Base-by-base conservation (phyloP, 192 early-diverging fungal species). In the Coemansia biformis region DNA sequence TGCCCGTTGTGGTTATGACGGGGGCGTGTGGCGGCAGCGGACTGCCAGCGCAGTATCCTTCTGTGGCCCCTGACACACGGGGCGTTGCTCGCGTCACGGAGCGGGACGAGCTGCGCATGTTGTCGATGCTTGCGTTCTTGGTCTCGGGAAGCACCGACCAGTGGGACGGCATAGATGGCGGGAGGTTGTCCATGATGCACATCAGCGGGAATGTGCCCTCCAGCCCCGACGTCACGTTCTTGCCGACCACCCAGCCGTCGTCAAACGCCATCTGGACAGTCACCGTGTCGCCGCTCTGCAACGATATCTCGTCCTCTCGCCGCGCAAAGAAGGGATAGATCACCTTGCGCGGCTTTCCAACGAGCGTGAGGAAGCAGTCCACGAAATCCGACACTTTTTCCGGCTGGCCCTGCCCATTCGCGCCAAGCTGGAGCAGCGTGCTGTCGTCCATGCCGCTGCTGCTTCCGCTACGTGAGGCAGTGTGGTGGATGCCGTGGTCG, bases 181-280 rank as follows among this genome's bases (percentile, higher is more conserved):
- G 58, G 28, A 70, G 32, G 38, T 44, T 48, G 1, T 56, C 64
- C 36, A 68, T 74, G 1, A 92, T 78, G 51, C 91, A 93, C 23
- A 87, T 86, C 4, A 88, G 48, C 10, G 91, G 91, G 80, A 93
- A 93, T 0, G 86, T 87, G 12, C 91, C 91, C 42, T 83, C 80
- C 30, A 59, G 30, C 1, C 80, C 77, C 3, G 87, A 86, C 34
- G 73, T 79, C 50, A 81, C 54, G 66, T 91, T 92, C 44, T 81
- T 66, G 19, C 91, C 91, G 2, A 91, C 75, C 17, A 86, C 90
- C 91, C 91, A 93, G 8, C 91, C 91, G 57, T 93, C 91, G 53
- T 91, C 88, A 72, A 89, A 93, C 16, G 76, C 77, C 55, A 79
- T 71, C 13, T 80, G 76, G 15, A 92, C 43, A 22, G 78, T 80